Conservation (phyloP, 331 rosid species). For the Acacia concinna region DNA sequence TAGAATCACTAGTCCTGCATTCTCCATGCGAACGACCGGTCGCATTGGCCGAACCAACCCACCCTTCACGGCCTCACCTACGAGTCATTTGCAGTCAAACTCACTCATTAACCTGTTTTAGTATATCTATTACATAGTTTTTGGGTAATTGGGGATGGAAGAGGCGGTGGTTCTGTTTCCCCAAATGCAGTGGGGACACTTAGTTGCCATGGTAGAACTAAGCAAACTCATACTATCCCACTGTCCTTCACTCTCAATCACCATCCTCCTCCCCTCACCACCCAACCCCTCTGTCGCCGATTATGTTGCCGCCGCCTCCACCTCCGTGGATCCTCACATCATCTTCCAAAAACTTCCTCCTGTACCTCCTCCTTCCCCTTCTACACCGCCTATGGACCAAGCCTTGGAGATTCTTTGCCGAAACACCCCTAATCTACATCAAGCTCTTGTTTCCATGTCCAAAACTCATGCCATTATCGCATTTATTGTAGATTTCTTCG, state of each 20-base stretch:
- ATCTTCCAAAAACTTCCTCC: not conserved
- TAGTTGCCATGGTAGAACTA: not conserved
- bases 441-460: conserved; percentile 38
- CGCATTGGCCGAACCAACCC: too few species aligned
- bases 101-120: not conserved
- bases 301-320: not conserved
- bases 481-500: conserved; percentile 40
- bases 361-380: not conserved
- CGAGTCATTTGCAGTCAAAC: not conserved
- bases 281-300: not conserved
- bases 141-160: not conserved
- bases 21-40: too few species aligned
- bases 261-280: not conserved
- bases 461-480: conserved; percentile 31
- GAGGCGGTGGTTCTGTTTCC: not conserved
- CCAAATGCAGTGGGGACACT: not conserved
- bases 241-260: not conserved
- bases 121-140: not conserved
- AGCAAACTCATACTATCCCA: not conserved
- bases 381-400: conserved; percentile 26
- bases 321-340: not conserved
- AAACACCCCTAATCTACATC: conserved; percentile 36
- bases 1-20: too few species aligned
- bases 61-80: not conserved
- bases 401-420: conserved; percentile 38